These are phyloP conservation scores for Proliferodiscus dingleyae DNA, from an alignment of 2,329 filamentous ascomycete species.

Conservation along the genomic window DNA sequence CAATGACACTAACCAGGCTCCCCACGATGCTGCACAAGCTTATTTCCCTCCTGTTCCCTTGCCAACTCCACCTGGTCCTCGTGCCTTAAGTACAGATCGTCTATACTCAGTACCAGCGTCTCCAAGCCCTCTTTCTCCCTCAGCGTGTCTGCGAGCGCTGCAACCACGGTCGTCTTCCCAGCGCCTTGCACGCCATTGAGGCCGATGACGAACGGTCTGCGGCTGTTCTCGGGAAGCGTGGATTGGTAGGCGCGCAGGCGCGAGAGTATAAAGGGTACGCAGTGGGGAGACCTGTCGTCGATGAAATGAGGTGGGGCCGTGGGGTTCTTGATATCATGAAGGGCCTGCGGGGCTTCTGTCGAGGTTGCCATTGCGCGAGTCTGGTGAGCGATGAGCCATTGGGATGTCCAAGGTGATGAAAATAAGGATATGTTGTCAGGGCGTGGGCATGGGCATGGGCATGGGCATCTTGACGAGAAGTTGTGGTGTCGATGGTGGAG, in stretches of 20 bases:
- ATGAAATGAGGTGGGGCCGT: conserved; percentile 41
- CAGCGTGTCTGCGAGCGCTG: conserved; percentile 54
- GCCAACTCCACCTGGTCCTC: conserved; percentile 50
- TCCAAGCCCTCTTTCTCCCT: conserved; percentile 46
- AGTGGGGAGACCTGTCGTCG: conserved; percentile 75
- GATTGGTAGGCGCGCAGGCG: conserved; percentile 48
- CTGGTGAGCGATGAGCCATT: not conserved
- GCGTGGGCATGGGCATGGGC: not conserved
- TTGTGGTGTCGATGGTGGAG: not conserved
- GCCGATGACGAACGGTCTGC: conserved; percentile 73
- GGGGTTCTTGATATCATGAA: not conserved
- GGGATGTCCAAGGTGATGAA: not conserved
- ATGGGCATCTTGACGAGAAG: not conserved
- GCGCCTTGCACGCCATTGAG: conserved; percentile 89
- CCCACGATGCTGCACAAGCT: conserved; percentile 60
- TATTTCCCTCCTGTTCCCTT: conserved; percentile 49
- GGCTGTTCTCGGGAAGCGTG: conserved; percentile 26
- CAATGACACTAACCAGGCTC: conserved; percentile 45
- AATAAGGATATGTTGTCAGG: not conserved
- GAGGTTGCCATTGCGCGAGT: not conserved
- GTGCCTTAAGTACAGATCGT: conserved; percentile 66
- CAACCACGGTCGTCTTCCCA: conserved; percentile 85
- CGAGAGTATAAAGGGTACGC: conserved; percentile 70
- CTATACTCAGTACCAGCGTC: conserved; percentile 57
- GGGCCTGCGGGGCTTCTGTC: not conserved